Evolutionary conservation across 345 rosid genomes (phyloP), one percentile per base, ranked within the genome.

Genomic region (Theobroma cacao): DNA sequence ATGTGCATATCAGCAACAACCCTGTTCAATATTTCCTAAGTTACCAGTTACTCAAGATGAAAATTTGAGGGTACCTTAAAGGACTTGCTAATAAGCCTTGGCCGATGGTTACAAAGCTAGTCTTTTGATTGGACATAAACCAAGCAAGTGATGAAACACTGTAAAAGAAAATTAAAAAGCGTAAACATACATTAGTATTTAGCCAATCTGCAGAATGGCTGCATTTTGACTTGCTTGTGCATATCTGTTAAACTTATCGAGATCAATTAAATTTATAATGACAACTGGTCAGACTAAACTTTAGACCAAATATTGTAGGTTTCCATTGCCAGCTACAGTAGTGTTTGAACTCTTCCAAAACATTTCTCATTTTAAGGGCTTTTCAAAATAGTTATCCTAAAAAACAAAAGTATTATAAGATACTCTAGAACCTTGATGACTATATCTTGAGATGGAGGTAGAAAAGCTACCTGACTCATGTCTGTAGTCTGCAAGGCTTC

Each of bases 41-140:
- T 20, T 31, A 47, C 15, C 43, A 15, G 38, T 33, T 26, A 40
- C 70, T 40, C 14, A 56, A 13, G n/a, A 56, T 6, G 38, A 74
- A 9, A 47, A 17, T 56, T 50, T 33, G 62, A 65, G 70, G 77
- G 76, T 83, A 96, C 99, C 99, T 91, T 75, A 97, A 82, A 82
- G 98, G 99, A 88, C 89, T 91, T 78, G 99, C 98, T 84, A 97
- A 92, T 74, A 94, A 84, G 80, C 99, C 92, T 83, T 97, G 99
- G 78, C 98, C 94, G 34, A 97, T 94, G 76, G 98, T 97, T 41
- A 93, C 98, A 67, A 97, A 97, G 84, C 98, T 93, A 56, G 94
- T 93, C 88, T 97, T 98, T 83, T 97, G 99, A 88, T 97, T 94
- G 77, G 99, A 94, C 99, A 97, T 97, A 91, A 97, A 96, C 98